A percentile compares a stretch with the other conserved stretches of the same genome.
phyloP scores from a whole-genome alignment of 1,284 basidiomycete species.

The Stygiomarasmius scandens region DNA sequence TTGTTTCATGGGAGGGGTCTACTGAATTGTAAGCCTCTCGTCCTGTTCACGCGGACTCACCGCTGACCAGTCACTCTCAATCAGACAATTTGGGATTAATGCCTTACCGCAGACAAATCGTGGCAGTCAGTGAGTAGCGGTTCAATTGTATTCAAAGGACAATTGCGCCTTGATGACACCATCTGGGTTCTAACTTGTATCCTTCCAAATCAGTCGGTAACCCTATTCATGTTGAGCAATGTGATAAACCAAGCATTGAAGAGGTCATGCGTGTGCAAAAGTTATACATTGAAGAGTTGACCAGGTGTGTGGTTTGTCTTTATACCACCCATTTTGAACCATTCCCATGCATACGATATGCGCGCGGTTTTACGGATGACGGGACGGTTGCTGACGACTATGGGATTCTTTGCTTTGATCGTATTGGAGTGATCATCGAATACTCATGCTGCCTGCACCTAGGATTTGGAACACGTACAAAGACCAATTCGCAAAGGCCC shows the following conservation, averaged over 20 bases:
- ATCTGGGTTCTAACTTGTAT: not conserved
- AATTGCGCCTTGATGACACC: not conserved
- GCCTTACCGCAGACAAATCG: constrained; percentile 94
- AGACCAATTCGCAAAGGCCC: constrained; percentile 78
- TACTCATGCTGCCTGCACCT: constrained; percentile 6
- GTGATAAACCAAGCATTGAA: constrained; percentile 80
- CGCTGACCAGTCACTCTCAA: not conserved
- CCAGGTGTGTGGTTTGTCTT: constrained; percentile 55
- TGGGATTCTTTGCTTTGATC: not conserved
- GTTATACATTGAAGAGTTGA: constrained; percentile 90
- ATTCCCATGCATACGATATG: not conserved
- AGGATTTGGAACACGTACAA: constrained; percentile 97
- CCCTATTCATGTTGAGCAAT: constrained; percentile 82
- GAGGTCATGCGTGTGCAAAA: constrained; percentile 82
- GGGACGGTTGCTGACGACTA: not conserved
- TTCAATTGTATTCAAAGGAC: not conserved
- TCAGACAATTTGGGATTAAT: constrained; percentile 87
- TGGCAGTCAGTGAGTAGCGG: constrained; percentile 82
- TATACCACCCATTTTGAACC: not conserved
- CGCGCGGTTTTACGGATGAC: no score
- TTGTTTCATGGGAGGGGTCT: constrained; percentile 91
- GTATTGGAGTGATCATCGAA: not conserved
- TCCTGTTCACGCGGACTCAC: not conserved
- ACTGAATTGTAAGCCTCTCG: constrained; percentile 76
- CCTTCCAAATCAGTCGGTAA: constrained; percentile 67